phyloP scores from a whole-genome alignment of 768 basidiomycete genomes.

The Clitopilus passeckerianus region DNA sequence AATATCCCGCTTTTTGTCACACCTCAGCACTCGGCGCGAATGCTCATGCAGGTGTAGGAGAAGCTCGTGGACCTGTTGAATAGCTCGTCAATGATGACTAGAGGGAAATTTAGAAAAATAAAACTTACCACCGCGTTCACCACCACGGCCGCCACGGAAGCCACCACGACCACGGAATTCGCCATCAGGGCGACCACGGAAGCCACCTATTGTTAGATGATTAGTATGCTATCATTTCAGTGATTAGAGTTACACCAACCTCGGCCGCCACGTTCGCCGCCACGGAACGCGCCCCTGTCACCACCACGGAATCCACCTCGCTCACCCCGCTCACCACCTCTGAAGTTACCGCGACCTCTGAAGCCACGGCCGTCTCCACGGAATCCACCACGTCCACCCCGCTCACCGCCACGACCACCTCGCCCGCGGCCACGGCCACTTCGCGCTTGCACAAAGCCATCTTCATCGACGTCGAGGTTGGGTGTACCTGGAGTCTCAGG shows the following conservation, averaged over 20 bases:
- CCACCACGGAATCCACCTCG: slow-evolving; percentile 23
- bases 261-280: slow-evolving; percentile 26
- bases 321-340: slow-evolving; percentile 21
- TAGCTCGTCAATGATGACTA: neutral
- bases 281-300: slow-evolving; percentile 23
- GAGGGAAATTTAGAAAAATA: neutral
- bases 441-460: slow-evolving; percentile 55
- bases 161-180: slow-evolving; percentile 46
- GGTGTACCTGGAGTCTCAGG: slow-evolving; percentile 16
- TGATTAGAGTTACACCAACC: slow-evolving; percentile 16
- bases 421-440: slow-evolving; percentile 34
- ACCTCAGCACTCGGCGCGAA: neutral
- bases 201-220: slow-evolving; percentile 14
- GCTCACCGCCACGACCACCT: slow-evolving; percentile 26
- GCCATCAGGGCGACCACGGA: slow-evolving; percentile 30
- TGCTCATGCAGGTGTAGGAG: slow-evolving; percentile 16
- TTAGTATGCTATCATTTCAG: neutral
- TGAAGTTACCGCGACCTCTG: slow-evolving; percentile 24
- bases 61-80: slow-evolving; percentile 6
- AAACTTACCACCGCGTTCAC: slow-evolving; percentile 30
- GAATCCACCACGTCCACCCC: slow-evolving; percentile 37
- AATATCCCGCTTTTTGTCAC: neutral
- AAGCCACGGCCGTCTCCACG: slow-evolving; percentile 19
- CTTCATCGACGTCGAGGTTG: slow-evolving; percentile 36
- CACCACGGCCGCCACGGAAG: slow-evolving; percentile 39